Evolutionary conservation across 768 basidiomycete species (phyloP), one percentile per base, ranked within the genome.

Genomic region (Rhizopogon salebrosus): DNA sequence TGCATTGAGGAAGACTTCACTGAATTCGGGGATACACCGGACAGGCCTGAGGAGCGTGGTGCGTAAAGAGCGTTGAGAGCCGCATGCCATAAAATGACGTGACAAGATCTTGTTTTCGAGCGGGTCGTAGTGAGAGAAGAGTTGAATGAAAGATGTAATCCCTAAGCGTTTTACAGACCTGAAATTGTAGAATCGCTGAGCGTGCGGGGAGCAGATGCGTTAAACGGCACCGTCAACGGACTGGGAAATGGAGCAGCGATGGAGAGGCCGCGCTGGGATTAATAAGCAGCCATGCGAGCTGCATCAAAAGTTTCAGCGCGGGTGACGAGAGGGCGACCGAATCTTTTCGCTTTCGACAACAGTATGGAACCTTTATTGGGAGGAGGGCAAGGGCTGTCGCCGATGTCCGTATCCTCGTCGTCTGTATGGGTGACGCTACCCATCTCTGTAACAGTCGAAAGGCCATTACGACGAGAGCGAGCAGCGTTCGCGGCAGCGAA

Each of bases 311-410:
- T 89, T 66, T 89, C 87, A 1, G 86, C 79, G 14, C 85, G 78
- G 9, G 68, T 59, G 31, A 89, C 70, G 11, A 79, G 75, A 26
- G 64, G 71, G 36, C 79, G 75, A 1, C 64, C 71, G 18, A 75
- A 56, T 67, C 81, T 84, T 70, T 83, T 88, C 62, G 70, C 74
- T 65, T 85, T 84, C 51, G 80, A 75, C 20, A 71, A 67, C 40
- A 70, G 66, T 20, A 23, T 34, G 18, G 27, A 16, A 37, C 70
- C 72, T 62, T 86, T 89, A 31, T 77, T 82, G 10, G 87, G 83
- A 42, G 89, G 85, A 3, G 90, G 90, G 70, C 92, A 95, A 4
- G 92, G 92, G 60, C 91, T 93, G 61, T 89, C 90, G 13, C 89
- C 90, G 40, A 90, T 67, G 59, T 90, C 88, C 5, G 80, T 82